phyloP scores from a whole-genome alignment of 345 rosid genomes.

The Heritiera fomes region DNA sequence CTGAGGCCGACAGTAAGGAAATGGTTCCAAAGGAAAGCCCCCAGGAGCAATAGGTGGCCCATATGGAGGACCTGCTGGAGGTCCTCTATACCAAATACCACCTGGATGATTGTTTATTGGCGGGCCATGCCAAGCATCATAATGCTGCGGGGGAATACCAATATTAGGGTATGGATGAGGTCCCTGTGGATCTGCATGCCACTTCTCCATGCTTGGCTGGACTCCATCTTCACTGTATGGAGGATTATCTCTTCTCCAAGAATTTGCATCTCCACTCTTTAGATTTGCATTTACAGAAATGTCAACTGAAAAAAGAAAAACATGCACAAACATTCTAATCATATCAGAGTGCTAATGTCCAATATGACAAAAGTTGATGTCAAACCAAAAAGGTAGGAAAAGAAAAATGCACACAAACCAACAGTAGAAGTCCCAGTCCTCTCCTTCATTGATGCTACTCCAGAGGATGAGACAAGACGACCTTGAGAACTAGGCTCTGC shows the following conservation, averaged over 20 bases:
- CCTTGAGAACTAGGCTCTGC: constrained; percentile 57
- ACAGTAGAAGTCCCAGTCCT: constrained; percentile 36
- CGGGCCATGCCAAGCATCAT: constrained; percentile 78
- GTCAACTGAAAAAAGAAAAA: constrained; percentile 40
- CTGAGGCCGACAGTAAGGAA: constrained; percentile 78
- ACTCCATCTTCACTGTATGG: constrained; percentile 58
- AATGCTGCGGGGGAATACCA: constrained; percentile 60
- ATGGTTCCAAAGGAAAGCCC: constrained; percentile 83
- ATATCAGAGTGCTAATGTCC: background rate
- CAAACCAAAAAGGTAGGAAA: background rate
- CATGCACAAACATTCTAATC: constrained; percentile 14
- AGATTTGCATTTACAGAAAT: constrained; percentile 40
- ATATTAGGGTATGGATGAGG: constrained; percentile 62
- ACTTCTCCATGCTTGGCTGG: constrained; percentile 56
- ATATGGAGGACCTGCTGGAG: constrained; percentile 75
- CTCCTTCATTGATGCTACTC: constrained; percentile 43
- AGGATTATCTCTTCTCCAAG: constrained; percentile 75
- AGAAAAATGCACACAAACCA: constrained; percentile 46
- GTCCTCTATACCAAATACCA: constrained; percentile 91
- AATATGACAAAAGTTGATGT: background rate
- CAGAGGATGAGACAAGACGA: constrained; percentile 62
- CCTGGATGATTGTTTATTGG: constrained; percentile 81
- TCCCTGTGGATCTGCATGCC: constrained; percentile 67
- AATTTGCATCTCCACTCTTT: constrained; percentile 40
- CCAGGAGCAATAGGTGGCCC: constrained; percentile 77